Percentiles rank a stretch among this genome's conserved stretches.
Conservation (phyloP, 2,329 filamentous ascomycete genomes). For the Diaporthe capsici region DNA sequence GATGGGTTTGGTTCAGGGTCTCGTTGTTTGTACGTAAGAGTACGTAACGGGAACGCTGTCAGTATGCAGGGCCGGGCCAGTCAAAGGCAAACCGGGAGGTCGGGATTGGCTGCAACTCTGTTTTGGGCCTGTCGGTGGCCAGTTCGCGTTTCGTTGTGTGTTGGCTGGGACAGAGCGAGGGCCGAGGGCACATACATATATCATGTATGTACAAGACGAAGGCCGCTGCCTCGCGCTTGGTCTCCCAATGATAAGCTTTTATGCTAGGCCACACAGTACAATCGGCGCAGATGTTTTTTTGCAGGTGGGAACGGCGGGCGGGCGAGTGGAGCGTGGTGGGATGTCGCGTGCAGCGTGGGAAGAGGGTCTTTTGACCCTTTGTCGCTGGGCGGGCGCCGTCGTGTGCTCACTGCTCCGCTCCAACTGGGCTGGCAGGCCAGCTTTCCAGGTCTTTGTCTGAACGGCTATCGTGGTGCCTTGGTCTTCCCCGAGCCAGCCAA, state of each 20-base stretch:
- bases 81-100: slow-evolving; percentile 25
- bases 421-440: slow-evolving; percentile 1
- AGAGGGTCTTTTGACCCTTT: slow-evolving; percentile 25
- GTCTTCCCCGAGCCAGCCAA: slow-evolving; percentile 14
- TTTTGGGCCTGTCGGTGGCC: slow-evolving; percentile 26
- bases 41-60: slow-evolving; percentile 46
- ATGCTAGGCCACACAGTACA: slow-evolving; percentile 22
- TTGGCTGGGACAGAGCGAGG: slow-evolving; percentile 26
- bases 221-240: slow-evolving; percentile 27
- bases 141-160: slow-evolving; percentile 18
- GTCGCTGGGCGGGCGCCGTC: slow-evolving; percentile 19
- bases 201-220: neutral
- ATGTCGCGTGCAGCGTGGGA: slow-evolving; percentile 24
- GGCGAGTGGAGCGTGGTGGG: slow-evolving; percentile 31
- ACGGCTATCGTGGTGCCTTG: slow-evolving; percentile 20
- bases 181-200: slow-evolving; percentile 32
- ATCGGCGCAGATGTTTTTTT: neutral
- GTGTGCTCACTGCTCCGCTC: slow-evolving; percentile 27
- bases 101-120: slow-evolving; percentile 37
- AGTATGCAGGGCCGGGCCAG: slow-evolving; percentile 32
- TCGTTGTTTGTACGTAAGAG: slow-evolving; percentile 50
- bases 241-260: slow-evolving; percentile 29
- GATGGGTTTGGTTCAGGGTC: slow-evolving; percentile 36
- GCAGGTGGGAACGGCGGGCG: slow-evolving; percentile 14
- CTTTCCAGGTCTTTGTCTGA: slow-evolving; percentile 24